These are phyloP conservation scores for Penicillium sp. DNA, from an alignment of 2,329 filamentous ascomycete genomes.

Conservation along the genomic window DNA sequence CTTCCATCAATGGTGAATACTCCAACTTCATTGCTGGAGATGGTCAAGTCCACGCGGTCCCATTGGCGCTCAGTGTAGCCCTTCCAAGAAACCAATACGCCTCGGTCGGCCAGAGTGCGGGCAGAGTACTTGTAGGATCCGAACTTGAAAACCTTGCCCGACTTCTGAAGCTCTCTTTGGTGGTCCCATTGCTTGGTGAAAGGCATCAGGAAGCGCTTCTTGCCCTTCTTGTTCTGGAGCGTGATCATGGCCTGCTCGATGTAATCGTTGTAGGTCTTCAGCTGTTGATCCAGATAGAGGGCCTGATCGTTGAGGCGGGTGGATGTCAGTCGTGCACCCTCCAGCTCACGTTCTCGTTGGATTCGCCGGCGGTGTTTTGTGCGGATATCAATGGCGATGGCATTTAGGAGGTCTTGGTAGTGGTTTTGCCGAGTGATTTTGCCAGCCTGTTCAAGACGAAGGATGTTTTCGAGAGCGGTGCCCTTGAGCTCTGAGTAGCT, in stretches of 20 bases:
- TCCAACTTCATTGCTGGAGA: slow-evolving; percentile 89
- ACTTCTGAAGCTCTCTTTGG: slow-evolving; percentile 88
- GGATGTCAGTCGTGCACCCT: slow-evolving; percentile 54
- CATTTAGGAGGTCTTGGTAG: slow-evolving; percentile 97
- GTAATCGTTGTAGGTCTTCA: slow-evolving; percentile 98
- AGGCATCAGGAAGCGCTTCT: slow-evolving; percentile 89
- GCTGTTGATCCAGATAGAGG: slow-evolving; percentile 86
- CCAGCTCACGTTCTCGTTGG: slow-evolving; percentile 86
- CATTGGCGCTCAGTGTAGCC: slow-evolving; percentile 80
- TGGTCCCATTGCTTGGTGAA: slow-evolving; percentile 99
- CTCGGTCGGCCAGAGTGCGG: slow-evolving; percentile 83
- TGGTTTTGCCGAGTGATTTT: slow-evolving; percentile 83
- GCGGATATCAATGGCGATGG: slow-evolving; percentile 92
- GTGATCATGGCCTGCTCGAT: slow-evolving; percentile 98
- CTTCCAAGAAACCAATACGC: slow-evolving; percentile 87
- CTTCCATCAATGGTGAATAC: slow-evolving; percentile 90
- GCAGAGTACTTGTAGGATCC: slow-evolving; percentile 97
- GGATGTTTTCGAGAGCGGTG: slow-evolving; percentile 88
- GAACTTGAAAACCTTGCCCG: slow-evolving; percentile 92
- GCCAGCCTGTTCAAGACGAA: slow-evolving; percentile 80
- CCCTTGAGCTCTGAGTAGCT: slow-evolving; percentile 90
- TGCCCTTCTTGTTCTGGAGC: slow-evolving; percentile 92
- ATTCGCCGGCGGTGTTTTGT: slow-evolving; percentile 93
- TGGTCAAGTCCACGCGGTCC: slow-evolving; percentile 90
- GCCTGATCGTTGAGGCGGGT: slow-evolving; percentile 61